Evolutionary conservation across 148 eudicot genomes (phyloP).

Genomic region (Tetragonia tetragonoides): DNA sequence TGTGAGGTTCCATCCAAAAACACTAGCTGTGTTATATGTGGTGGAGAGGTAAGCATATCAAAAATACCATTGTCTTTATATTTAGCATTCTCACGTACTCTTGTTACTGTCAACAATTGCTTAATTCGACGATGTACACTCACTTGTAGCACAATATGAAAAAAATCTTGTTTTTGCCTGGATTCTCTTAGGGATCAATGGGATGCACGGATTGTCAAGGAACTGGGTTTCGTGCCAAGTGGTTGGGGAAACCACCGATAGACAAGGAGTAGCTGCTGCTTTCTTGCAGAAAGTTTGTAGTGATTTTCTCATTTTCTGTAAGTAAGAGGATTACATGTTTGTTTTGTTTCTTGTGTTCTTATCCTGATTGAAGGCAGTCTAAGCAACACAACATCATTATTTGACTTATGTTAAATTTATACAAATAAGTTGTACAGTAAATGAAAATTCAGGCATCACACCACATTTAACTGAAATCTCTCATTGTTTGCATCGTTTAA

Average conservation of each 20-base stretch:
- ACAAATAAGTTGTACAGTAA: conserved; percentile 16
- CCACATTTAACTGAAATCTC: background rate
- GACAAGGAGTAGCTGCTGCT: conserved; percentile 34
- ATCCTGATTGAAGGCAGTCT: background rate
- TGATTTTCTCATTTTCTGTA: conserved; percentile 14
- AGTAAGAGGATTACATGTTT: conserved; percentile 4
- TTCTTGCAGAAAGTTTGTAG: conserved; percentile 1
- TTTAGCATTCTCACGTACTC: background rate
- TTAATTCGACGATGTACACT: background rate
- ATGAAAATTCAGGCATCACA: conserved; percentile 1
- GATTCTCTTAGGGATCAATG: conserved; percentile 53
- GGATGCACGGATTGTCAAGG: conserved; percentile 78
- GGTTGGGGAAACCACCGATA: conserved; percentile 68
- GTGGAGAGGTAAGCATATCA: conserved; percentile 63
- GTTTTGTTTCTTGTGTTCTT: background rate
- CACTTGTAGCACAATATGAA: background rate
- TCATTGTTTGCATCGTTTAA: background rate
- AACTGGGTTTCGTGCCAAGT: conserved; percentile 90
- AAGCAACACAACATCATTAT: conserved; percentile 8
- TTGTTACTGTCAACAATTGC: background rate
- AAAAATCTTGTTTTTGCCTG: background rate
- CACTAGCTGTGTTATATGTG: conserved; percentile 77
- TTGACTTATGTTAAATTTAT: background rate
- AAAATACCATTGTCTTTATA: background rate
- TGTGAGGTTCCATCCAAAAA: conserved; percentile 91